Evolutionary conservation across 1,139 yeast species (phyloP).

Genomic region (Suhomyces guaymorum): DNA sequence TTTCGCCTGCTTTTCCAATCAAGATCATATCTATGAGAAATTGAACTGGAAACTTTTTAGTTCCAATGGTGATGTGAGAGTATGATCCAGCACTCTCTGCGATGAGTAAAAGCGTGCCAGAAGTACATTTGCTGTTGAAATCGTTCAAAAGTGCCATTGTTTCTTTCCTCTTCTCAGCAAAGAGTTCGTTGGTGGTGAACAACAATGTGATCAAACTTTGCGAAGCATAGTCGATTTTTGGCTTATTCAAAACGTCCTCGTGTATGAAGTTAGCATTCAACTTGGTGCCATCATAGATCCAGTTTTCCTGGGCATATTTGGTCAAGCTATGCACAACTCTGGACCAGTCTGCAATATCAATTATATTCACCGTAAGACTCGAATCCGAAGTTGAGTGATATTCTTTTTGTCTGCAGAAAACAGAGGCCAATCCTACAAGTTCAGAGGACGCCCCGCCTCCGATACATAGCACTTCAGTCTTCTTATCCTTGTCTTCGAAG

Average conservation of each 20-base stretch:
- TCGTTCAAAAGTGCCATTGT: conserved; percentile 61
- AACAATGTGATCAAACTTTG: conserved; percentile 62
- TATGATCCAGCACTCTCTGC: conserved; percentile 91
- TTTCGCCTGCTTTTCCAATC: conserved; percentile 53
- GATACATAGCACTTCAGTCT: conserved; percentile 54
- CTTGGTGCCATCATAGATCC: conserved; percentile 49
- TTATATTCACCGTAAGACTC: conserved; percentile 48
- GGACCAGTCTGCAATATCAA: conserved; percentile 83
- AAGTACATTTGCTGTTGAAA: conserved; percentile 46
- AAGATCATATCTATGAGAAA: conserved; percentile 74
- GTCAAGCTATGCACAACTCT: conserved; percentile 48
- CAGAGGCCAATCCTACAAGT: conserved; percentile 65
- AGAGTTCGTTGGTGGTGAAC: conserved; percentile 86
- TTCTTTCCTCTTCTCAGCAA: conserved; percentile 63
- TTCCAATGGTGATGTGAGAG: conserved; percentile 75
- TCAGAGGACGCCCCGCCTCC: conserved; percentile 95
- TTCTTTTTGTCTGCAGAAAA: conserved; percentile 53
- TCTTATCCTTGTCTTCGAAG: conserved; percentile 31
- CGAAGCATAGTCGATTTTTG: conserved; percentile 15
- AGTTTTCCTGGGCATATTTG: conserved; percentile 43
- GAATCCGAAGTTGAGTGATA: conserved; percentile 34
- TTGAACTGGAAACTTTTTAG: conserved; percentile 78
- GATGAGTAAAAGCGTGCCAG: conserved; percentile 62
- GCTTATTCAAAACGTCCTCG: conserved; percentile 47
- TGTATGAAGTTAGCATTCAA: conserved; percentile 49